A percentile compares a stretch with the other conserved stretches of the same genome.
phyloP scores from a whole-genome alignment of 1,284 basidiomycete species.

The Ceratobasidium sp. region DNA sequence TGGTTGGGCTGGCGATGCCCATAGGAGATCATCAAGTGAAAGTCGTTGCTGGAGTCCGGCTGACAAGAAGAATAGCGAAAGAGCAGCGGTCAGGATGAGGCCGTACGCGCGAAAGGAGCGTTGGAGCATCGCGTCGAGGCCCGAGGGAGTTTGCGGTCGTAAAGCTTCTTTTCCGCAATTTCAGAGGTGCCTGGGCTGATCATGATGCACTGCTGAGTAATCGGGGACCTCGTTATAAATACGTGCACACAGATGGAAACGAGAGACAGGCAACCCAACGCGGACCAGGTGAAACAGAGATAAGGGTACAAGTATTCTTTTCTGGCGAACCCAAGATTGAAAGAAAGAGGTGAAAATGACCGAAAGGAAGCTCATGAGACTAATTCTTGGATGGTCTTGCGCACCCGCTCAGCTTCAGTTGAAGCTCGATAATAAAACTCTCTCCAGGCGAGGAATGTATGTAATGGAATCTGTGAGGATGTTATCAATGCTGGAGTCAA shows the following conservation, averaged over 20 bases:
- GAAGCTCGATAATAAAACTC: neutral
- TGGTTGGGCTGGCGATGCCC: conserved; percentile 4
- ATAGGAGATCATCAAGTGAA: conserved; percentile 34
- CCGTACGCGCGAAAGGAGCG: conserved; percentile 40
- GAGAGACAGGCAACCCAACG: neutral
- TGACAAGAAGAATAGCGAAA: conserved; percentile 15
- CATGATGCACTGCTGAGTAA: neutral
- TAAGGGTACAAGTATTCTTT: conserved; percentile 3
- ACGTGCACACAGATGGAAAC: neutral
- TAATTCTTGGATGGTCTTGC: neutral
- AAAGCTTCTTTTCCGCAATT: neutral
- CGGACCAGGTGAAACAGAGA: neutral
- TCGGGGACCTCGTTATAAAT: conserved; percentile 3
- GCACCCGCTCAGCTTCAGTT: neutral
- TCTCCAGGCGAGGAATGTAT: neutral
- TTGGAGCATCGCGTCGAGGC: conserved; percentile 29
- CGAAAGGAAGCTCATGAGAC: neutral
- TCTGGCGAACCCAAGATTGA: neutral
- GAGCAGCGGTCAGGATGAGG: conserved; percentile 22
- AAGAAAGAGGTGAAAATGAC: neutral
- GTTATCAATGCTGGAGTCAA: neutral
- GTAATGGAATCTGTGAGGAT: neutral
- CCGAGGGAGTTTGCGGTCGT: neutral
- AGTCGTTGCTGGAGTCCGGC: conserved; percentile 38
- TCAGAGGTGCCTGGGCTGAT: neutral